These are phyloP conservation scores for Babesia ovata DNA, from an alignment of 169 alveolate genomes.

Conservation along the genomic window DNA sequence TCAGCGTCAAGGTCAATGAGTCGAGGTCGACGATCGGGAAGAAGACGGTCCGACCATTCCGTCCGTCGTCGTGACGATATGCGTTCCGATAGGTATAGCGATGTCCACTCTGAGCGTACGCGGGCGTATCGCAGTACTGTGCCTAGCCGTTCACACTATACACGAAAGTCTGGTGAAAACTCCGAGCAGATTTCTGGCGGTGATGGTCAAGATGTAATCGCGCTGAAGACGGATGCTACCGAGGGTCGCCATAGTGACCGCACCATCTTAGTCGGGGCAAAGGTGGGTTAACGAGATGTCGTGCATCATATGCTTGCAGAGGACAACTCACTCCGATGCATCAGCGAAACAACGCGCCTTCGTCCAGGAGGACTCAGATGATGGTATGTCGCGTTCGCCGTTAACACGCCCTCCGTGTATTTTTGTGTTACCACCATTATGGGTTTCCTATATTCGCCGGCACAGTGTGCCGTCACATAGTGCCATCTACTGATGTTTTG, in stretches of 20 bases:
- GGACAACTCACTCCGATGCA: neutral
- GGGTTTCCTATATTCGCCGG: neutral
- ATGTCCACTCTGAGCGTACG: constrained; percentile 25
- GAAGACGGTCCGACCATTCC: neutral
- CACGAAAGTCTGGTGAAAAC: constrained; percentile 1
- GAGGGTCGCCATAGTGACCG: constrained; percentile 8
- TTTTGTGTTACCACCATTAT: neutral
- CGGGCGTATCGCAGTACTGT: constrained; percentile 15
- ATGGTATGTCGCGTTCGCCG: neutral
- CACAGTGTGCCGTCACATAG: neutral
- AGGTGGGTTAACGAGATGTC: neutral
- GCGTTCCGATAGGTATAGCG: constrained; percentile 24
- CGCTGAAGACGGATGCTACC: neutral
- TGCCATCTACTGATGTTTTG: neutral
- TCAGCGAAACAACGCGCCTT: constrained; percentile 3
- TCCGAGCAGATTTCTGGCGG: constrained; percentile 3
- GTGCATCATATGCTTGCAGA: neutral
- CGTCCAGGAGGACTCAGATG: constrained; percentile 21
- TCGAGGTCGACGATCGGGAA: constrained; percentile 5
- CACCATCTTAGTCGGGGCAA: constrained; percentile 34
- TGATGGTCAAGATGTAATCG: neutral
- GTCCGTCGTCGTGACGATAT: constrained; percentile 13
- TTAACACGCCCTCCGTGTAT: neutral
- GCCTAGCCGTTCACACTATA: constrained; percentile 28
- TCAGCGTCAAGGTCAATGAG: too few relatives aligned